Evolutionary conservation across 345 rosid genomes (phyloP).

Genomic region (Hibiscus tridactylites): DNA sequence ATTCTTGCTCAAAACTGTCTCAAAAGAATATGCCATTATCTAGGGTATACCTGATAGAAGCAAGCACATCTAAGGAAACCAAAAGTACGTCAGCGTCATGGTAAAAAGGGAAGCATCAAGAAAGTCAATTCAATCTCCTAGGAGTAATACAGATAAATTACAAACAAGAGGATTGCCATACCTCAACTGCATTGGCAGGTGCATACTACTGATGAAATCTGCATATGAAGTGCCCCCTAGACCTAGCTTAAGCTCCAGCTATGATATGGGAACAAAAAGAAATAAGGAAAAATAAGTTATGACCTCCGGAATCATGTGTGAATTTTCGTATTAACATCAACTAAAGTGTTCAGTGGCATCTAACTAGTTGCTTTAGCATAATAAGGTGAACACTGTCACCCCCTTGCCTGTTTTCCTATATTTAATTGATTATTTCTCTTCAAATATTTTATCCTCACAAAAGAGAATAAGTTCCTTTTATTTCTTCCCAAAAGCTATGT

Average conservation of each 20-base stretch:
- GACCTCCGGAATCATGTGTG: background rate
- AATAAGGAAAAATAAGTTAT: background rate
- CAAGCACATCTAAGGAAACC: background rate
- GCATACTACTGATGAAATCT: conserved; percentile 70
- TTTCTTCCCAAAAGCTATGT: background rate
- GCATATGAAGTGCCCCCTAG: conserved; percentile 85
- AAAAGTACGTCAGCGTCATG: background rate
- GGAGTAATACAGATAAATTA: background rate
- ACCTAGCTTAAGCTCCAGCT: conserved; percentile 95
- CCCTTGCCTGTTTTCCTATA: background rate
- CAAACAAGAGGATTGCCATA: conserved; percentile 14
- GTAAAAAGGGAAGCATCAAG: conserved; percentile 4
- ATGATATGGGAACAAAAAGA: conserved; percentile 13
- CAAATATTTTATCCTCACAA: background rate
- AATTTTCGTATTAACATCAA: background rate
- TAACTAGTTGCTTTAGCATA: background rate
- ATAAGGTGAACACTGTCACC: background rate
- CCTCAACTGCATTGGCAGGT: conserved; percentile 94
- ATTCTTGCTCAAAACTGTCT: background rate
- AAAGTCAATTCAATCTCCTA: background rate
- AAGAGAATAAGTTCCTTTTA: background rate
- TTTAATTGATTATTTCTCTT: background rate
- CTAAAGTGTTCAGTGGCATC: background rate
- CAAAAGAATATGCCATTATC: background rate
- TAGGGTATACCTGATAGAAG: background rate